Evolutionary conservation across 2,329 filamentous ascomycete genomes (phyloP).

Genomic region (Fusarium gaditjirri): DNA sequence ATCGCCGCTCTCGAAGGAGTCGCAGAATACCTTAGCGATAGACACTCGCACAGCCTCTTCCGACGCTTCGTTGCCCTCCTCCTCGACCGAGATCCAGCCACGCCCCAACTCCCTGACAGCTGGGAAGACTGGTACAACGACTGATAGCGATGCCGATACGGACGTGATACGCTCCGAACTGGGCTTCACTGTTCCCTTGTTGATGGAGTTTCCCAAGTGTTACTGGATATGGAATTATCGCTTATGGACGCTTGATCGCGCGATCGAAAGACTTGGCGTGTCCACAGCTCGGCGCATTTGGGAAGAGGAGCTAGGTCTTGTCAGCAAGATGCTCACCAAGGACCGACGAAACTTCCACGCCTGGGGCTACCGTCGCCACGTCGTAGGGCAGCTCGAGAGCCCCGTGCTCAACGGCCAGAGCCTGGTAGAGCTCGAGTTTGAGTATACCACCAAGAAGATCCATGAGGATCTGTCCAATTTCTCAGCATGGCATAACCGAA

Average conservation of each 20-base stretch:
- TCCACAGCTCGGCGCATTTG: conserved; percentile 73
- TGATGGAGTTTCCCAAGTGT: conserved; percentile 91
- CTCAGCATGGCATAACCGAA: conserved; percentile 94
- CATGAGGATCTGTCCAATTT: conserved; percentile 89
- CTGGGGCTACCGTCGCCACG: conserved; percentile 88
- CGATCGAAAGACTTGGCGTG: conserved; percentile 70
- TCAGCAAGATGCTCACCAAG: conserved; percentile 85
- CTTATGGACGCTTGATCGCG: conserved; percentile 82
- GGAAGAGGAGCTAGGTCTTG: conserved; percentile 84
- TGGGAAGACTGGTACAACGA: conserved; percentile 68
- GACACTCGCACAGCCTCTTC: conserved; percentile 70
- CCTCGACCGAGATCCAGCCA: conserved; percentile 62
- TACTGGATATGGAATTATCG: conserved; percentile 99
- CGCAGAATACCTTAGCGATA: conserved; percentile 63
- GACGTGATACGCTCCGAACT: conserved; percentile 78
- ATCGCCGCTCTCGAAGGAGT: conserved; percentile 65
- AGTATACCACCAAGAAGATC: conserved; percentile 92
- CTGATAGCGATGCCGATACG: conserved; percentile 47
- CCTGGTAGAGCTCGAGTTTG: conserved; percentile 83
- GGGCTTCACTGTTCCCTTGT: conserved; percentile 82
- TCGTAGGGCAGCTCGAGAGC: conserved; percentile 80
- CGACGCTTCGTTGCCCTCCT: conserved; percentile 67
- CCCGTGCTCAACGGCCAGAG: conserved; percentile 62
- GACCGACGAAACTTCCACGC: conserved; percentile 96
- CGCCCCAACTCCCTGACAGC: conserved; percentile 57